Conservation (phyloP, 2,329 filamentous ascomycete species). For the Graphium sp. region DNA sequence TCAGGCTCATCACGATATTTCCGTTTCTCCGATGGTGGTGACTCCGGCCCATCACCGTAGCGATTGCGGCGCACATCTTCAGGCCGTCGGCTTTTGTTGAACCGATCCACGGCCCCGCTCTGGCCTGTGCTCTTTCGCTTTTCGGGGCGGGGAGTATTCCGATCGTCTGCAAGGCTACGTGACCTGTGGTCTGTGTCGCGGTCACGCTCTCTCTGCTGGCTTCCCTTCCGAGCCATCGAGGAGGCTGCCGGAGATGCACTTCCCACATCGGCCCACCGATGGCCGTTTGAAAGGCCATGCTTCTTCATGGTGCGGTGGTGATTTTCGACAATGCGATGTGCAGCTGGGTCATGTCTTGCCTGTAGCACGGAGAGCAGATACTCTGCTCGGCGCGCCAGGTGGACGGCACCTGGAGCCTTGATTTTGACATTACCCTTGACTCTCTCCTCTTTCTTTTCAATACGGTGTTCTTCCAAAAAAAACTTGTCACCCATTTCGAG, state of each 20-base stretch:
- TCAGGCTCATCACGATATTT: constrained; percentile 7
- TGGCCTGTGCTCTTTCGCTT: constrained; percentile 39
- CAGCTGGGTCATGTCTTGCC: constrained; percentile 63
- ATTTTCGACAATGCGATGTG: constrained; percentile 71
- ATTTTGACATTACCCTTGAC: constrained; percentile 66
- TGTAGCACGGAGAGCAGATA: constrained; percentile 92
- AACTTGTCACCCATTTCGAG: constrained; percentile 79
- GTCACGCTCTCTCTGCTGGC: constrained; percentile 27
- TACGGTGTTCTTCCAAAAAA: constrained; percentile 94
- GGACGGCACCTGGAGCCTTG: constrained; percentile 91
- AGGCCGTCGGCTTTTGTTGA: constrained; percentile 31
- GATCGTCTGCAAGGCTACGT: constrained; percentile 32
- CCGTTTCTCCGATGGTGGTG: constrained; percentile 6
- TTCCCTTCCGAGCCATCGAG: constrained; percentile 23
- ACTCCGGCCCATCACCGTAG: constrained; percentile 19
- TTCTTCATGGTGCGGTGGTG: constrained; percentile 94
- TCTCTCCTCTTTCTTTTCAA: constrained; percentile 91
- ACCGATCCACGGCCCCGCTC: constrained; percentile 24
- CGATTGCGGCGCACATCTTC: constrained; percentile 17
- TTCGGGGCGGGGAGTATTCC: constrained; percentile 32
- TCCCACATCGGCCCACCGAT: constrained; percentile 42
- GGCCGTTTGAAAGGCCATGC: constrained; percentile 34
- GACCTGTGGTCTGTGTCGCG: constrained; percentile 29
- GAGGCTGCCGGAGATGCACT: constrained; percentile 55
- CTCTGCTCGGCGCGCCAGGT: constrained; percentile 85